Percentiles rank a stretch among this genome's conserved stretches.
Conservation (phyloP, 2,329 filamentous ascomycete species). For the Cladosporium halotolerans region DNA sequence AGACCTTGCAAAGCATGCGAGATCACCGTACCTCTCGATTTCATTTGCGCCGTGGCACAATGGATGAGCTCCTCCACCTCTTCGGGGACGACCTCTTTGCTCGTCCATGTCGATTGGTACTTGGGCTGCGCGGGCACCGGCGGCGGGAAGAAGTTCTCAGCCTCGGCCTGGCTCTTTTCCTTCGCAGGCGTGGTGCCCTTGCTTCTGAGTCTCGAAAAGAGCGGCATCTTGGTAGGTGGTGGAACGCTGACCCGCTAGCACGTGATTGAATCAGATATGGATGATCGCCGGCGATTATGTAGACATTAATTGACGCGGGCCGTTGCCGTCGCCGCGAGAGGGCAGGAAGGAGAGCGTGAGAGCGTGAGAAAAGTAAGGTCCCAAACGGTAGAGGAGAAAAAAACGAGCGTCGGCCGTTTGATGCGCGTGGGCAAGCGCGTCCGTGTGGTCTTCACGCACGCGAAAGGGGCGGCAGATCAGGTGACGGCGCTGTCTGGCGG, state of each 20-base stretch:
- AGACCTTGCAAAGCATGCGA: not conserved
- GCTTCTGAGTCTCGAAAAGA: conserved; percentile 63
- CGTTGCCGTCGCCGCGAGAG: not conserved
- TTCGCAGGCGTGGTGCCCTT: conserved; percentile 63
- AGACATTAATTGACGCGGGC: conserved; percentile 7
- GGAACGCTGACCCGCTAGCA: conserved; percentile 5
- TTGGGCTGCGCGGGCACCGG: conserved; percentile 58
- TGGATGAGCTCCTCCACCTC: conserved; percentile 84
- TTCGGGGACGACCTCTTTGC: conserved; percentile 75
- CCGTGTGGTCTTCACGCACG: conserved; percentile 1
- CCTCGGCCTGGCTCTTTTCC: conserved; percentile 42
- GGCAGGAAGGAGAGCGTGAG: not conserved
- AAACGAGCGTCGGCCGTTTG: conserved; percentile 5
- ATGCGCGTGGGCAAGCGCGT: conserved; percentile 6
- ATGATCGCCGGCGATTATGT: not conserved
- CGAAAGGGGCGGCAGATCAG: conserved; percentile 10
- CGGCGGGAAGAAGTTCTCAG: conserved; percentile 4
- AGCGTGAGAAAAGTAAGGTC: conserved; percentile 6
- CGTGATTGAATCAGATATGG: not conserved
- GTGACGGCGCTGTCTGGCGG: not conserved
- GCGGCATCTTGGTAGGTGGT: conserved; percentile 42
- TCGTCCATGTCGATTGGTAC: conserved; percentile 81
- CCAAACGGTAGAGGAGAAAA: conserved; percentile 1
- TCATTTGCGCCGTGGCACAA: conserved; percentile 84
- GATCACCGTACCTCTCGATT: conserved; percentile 70